Evolutionary conservation across 2,329 filamentous ascomycete genomes (phyloP), one percentile per base, ranked within the genome.

Genomic region (Colletotrichum sp.): DNA sequence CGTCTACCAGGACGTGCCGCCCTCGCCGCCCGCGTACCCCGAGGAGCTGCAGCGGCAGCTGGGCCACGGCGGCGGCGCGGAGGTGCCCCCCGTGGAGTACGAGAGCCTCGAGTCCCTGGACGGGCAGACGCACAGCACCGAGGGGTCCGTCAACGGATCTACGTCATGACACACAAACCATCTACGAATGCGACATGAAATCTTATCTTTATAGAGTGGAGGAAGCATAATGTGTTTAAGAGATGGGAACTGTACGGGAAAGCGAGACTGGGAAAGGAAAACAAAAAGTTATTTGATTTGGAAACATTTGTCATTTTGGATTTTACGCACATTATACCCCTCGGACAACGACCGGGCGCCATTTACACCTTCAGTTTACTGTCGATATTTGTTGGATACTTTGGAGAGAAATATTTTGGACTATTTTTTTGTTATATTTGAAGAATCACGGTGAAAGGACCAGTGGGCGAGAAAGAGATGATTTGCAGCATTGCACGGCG

Each of bases 1-100:
- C 1, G 91, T 97, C 79, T 99, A 99, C 85, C 94, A 97, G 84
- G 95, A 98, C 82, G 96, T 98, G 56, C 96, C 96, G 1, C 93
- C 92, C 3, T 95, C 94, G 80, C 96, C 96, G 65, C 96, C 96
- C 0, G 89, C 88, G 8, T 96, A 96, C 84, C 87, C 82, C 55
- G 72, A 78, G 16, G 76, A 79, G 8, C n/a, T 52, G 43, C 82
- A 21, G 12, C 30, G 55, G 55, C 55, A 58, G 55, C 55, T 58
- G 43, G 36, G 36, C 36, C 18, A 13, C 7, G 24, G 21, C 55
- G 43, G n/a, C 9, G 43, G n/a, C 9, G 43, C 26, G 18, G 55
- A 28, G 24, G 55, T 84, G 75, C 82, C 84, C 18, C 83, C 83
- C 4, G 77, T 84, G 55, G 82, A 84, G 73, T 87, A 87, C 26